phyloP scores from a whole-genome alignment of 1,139 yeast genomes.

The Zygoascus hellenicus region DNA sequence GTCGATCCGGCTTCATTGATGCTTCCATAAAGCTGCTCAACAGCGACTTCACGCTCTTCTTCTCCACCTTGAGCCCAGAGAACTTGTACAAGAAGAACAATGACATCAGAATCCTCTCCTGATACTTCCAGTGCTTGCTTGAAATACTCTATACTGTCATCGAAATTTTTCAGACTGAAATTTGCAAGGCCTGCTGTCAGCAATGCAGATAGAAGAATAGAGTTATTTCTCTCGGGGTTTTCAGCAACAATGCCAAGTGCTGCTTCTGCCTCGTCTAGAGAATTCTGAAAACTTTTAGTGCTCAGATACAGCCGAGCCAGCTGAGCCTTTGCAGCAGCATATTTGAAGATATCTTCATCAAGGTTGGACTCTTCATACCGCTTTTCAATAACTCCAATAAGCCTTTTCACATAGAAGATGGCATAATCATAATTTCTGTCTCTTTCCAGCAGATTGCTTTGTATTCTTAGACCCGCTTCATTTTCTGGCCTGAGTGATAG shows the following conservation, averaged over 20 bases:
- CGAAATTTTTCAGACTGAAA: constrained; percentile 59
- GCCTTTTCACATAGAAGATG: constrained; percentile 40
- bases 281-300: constrained; percentile 45
- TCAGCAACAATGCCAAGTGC: constrained; percentile 47
- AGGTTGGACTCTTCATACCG: constrained; percentile 53
- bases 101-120: constrained; percentile 54
- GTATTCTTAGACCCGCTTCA: constrained; percentile 52
- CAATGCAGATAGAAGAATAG: constrained; percentile 50
- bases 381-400: constrained; percentile 49
- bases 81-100: constrained; percentile 70
- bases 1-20: constrained; percentile 57
- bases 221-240: constrained; percentile 28
- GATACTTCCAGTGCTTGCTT: constrained; percentile 53
- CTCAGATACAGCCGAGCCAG: constrained; percentile 68
- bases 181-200: constrained; percentile 64
- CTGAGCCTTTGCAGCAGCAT: constrained; percentile 59
- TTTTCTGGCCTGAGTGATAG: constrained; percentile 63
- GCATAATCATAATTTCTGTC: constrained; percentile 57
- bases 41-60: constrained; percentile 75
- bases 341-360: constrained; percentile 45
- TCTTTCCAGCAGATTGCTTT: constrained; percentile 51
- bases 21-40: constrained; percentile 45
- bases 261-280: constrained; percentile 57
- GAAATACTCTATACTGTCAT: constrained; percentile 61
- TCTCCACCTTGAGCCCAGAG: constrained; percentile 62